These are phyloP conservation scores for Penicillium nucicola DNA, from an alignment of 495 filamentous ascomycete genomes.

Conservation along the genomic window DNA sequence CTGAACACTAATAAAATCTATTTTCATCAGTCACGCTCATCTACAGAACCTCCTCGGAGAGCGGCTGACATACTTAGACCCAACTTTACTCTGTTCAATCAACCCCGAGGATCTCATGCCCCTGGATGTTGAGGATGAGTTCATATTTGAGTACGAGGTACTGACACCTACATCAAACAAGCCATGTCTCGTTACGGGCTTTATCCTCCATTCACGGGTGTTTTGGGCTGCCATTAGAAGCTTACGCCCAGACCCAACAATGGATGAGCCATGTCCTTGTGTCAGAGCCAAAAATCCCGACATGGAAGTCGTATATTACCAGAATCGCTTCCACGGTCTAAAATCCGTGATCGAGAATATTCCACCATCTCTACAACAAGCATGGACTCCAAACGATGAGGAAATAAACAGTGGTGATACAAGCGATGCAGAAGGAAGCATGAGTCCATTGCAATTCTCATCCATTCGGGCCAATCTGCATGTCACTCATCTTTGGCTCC, in stretches of 20 bases:
- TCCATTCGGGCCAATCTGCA: constrained; percentile 22
- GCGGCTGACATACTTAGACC: constrained; percentile 18
- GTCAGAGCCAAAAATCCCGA: background rate
- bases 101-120: constrained; percentile 21
- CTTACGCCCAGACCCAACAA: background rate
- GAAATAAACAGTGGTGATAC: too few species aligned
- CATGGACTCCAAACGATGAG: background rate
- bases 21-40: constrained; percentile 13
- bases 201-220: constrained; percentile 14
- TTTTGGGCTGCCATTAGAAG: constrained; percentile 14
- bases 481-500: constrained; percentile 24
- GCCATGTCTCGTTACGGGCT: constrained; percentile 10
- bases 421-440: background rate
- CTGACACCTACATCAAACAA: background rate
- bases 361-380: background rate
- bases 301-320: background rate
- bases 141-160: constrained; percentile 21
- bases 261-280: background rate
- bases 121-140: constrained; percentile 21
- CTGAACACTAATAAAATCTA: background rate
- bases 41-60: constrained; percentile 19
- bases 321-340: background rate
- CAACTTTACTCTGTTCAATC: constrained; percentile 11
- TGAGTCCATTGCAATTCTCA: constrained; percentile 5
- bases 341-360: background rate